phyloP scores from a whole-genome alignment of 768 basidiomycete genomes.

The Udeniomyces megalosporus region DNA sequence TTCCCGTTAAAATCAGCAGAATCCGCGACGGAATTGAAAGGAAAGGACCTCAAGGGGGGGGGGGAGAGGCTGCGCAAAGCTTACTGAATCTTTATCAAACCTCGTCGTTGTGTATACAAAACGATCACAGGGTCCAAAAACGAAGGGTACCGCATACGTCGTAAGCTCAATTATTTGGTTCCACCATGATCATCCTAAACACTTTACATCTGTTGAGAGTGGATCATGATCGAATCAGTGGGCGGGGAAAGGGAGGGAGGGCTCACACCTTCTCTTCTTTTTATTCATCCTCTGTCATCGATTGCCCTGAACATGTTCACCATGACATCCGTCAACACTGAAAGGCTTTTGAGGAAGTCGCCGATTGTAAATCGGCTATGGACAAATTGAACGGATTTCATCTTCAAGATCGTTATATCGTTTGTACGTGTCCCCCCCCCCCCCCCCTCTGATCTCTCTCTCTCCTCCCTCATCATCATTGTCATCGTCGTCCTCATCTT shows the following conservation, averaged over 20 bases:
- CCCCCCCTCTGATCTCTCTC: not conserved
- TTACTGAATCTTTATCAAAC: not conserved
- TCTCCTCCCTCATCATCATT: not conserved
- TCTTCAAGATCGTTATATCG: slow-evolving; percentile 15
- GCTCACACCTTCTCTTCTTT: not conserved
- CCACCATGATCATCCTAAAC: no score
- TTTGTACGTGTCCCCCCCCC: not conserved
- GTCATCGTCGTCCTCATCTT: no score
- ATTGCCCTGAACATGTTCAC: no score
- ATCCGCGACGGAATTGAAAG: no score
- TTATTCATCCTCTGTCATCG: not conserved
- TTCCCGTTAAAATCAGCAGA: no score
- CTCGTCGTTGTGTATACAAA: not conserved
- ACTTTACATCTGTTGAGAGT: no score
- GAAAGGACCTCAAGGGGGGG: no score
- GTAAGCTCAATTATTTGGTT: not conserved
- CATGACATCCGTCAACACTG: not conserved
- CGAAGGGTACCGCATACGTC: slow-evolving; percentile 16
- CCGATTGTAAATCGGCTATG: slow-evolving; percentile 14
- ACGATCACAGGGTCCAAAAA: slow-evolving; percentile 13
- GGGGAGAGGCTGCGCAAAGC: not conserved
- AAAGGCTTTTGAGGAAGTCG: slow-evolving; percentile 12
- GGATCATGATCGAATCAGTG: no score
- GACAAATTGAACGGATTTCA: slow-evolving; percentile 16
- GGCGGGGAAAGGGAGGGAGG: no score